Evolutionary conservation across 768 basidiomycete species (phyloP), one percentile per base, ranked within the genome.

Genomic region (Lyophyllum semitale): DNA sequence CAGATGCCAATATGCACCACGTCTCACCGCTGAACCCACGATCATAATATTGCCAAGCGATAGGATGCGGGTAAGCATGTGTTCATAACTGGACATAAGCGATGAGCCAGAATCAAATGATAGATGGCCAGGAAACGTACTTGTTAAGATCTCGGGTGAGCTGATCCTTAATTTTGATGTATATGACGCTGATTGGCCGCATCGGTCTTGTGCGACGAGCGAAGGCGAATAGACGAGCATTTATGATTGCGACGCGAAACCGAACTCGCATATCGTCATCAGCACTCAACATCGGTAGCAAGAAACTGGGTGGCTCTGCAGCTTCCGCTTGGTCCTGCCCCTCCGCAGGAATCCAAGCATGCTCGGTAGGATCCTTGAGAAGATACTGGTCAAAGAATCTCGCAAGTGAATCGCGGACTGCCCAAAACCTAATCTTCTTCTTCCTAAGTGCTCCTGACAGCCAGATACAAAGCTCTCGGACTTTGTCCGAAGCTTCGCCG

Each of bases 1-100:
- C 46, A 98, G 67, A 68, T 96, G 89, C 85, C 89, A 95, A 65
- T 96, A 94, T 1, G 93, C 82, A 3, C 86, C 89, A 15, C 92
- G 84, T 25, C 95, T 81, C 20, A 89, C 81, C 1, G 82, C 80
- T 1, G 92, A 88, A 63, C 87, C 89, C 17, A 84, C 80, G 37
- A 97, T 80, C 80, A 92, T 87, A 59, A 88, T 82, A 70, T 92
- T 93, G 25, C 84, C 88, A 13, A 90, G 74, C 18, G 79, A 84
- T 26, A 93, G 75, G 26, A 87, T 77, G 38, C 87, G 84, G 11
- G 88, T 93, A 49, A 90, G 73, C 76, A 91, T 90, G 33, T 76
- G 72, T 66, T 97, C 94, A 59, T 82, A 86, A 51, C 91, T 93
- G 53, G 48, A 9, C 12, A 56, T 56, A 37, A 50, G 33, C 15